Base-by-base conservation (phyloP, 257 asterid genomes). In the Gentiana macrophylla region DNA sequence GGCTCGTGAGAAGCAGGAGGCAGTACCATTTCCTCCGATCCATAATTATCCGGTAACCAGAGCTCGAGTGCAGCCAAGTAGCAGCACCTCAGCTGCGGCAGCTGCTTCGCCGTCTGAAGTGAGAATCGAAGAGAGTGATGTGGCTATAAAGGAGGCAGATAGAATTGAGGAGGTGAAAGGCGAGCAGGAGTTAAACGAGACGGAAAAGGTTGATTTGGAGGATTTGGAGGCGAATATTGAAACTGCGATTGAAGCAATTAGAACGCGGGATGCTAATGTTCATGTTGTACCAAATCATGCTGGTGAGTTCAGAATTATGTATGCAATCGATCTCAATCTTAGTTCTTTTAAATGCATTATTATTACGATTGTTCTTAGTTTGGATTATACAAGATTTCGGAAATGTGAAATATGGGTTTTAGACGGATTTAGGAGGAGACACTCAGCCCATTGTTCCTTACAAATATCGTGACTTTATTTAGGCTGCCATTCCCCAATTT, bases 201-300 rank as follows among this genome's bases (percentile, higher is more conserved):
- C 55, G 59, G 68, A 57, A 53, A 66, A 52, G 35, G 89, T 73
- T 60, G 80, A 81, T 74, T 80, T 79, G 81, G 89, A 81, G 67
- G 95, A 90, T 12, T 64, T 92, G 75, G 95, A 81, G 70, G 89
- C 86, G 34, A 74, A 86, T 68, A 72, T 92, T 67, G 94, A 92
- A 69, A 89, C 84, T 1, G 97, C 76, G 35, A 78, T 72, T 57
- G 79, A 81, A 62, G 70, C 75, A 4, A 66, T 83, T 56, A 80
- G 72, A 69, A 79, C 91, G 66, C 79, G 91, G 49, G 86, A 67
- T 70, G 72, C 73, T 38, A 75, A 60, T 76, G 82, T 61, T 56
- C 99, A 92, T 64, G 94, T 85, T 47, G 99, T 88, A 62, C 99
- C 99, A 32, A 70, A 72, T 79, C 97, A 88, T 64, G 91, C 95